These are phyloP conservation scores for Monilinia laxa DNA, from an alignment of 2,329 filamentous ascomycete species.

Conservation along the genomic window DNA sequence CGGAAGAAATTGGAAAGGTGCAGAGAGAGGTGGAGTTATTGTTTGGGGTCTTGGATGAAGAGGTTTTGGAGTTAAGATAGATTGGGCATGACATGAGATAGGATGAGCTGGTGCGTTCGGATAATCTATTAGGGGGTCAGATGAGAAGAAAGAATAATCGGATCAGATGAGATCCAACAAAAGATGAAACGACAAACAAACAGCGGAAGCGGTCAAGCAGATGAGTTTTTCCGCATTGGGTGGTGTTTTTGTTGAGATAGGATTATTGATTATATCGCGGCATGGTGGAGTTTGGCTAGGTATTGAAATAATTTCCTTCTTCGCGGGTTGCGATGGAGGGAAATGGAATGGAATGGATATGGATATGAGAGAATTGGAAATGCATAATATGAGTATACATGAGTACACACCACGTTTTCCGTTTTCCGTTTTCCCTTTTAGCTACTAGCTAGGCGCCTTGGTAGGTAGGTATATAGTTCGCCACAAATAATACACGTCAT, in stretches of 20 bases:
- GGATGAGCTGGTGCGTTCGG: background rate
- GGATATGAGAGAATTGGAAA: background rate
- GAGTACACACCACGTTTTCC: background rate
- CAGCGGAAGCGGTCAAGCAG: background rate
- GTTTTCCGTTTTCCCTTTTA: background rate
- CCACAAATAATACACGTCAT: background rate
- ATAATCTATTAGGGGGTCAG: too few species aligned
- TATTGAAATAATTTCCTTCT: background rate
- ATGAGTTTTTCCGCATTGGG: background rate
- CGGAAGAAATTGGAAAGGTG: conserved; percentile 61
- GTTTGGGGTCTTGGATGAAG: conserved; percentile 62
- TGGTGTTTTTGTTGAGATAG: too few species aligned
- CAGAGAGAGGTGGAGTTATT: conserved; percentile 60
- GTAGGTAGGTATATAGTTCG: background rate
- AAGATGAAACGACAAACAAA: background rate
- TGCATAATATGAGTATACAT: background rate
- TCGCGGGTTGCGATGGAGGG: background rate
- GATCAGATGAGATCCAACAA: background rate
- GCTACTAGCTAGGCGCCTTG: background rate
- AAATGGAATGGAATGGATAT: background rate
- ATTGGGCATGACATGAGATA: background rate
- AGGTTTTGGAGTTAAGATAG: conserved; percentile 56
- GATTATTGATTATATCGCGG: background rate
- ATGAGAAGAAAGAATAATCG: background rate
- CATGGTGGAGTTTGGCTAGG: conserved; percentile 4